Percentiles rank a stretch among this genome's conserved stretches.
phyloP scores from a whole-genome alignment of 305 asterid genomes.

The Fraxinus greggii region DNA sequence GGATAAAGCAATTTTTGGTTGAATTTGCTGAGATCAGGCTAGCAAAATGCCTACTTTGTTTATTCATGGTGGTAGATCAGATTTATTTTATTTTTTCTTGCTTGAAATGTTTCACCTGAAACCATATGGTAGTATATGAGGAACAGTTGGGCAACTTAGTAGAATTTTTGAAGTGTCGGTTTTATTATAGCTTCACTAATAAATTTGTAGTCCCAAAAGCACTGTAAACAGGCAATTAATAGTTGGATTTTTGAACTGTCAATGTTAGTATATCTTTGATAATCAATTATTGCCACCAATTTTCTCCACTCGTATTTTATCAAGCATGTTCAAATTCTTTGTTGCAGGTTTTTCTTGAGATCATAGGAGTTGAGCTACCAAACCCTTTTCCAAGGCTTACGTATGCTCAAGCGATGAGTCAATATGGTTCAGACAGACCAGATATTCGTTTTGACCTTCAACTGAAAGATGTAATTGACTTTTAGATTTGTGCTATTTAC shows the following conservation, averaged over 20 bases:
- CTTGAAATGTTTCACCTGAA: background rate
- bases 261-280: background rate
- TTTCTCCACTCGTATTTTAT: slow-evolving; percentile 9
- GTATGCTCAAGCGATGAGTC: slow-evolving; percentile 78
- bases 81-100: background rate
- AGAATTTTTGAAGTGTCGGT: background rate
- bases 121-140: background rate
- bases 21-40: background rate
- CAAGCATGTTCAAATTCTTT: slow-evolving; percentile 18
- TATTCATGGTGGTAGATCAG: background rate
- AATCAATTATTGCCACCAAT: background rate
- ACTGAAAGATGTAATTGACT: slow-evolving; percentile 61
- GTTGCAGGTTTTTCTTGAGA: slow-evolving; percentile 82
- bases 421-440: slow-evolving; percentile 93
- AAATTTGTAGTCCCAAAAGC: background rate
- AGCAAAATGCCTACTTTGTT: background rate
- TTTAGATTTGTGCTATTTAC: background rate
- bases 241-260: background rate
- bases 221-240: background rate
- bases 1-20: background rate
- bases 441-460: slow-evolving; percentile 83
- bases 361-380: slow-evolving; percentile 82
- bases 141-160: background rate
- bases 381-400: slow-evolving; percentile 90
- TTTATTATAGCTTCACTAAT: background rate